phyloP scores from a whole-genome alignment of 2,329 filamentous ascomycete species.

The Akanthomyces uredinophilus region DNA sequence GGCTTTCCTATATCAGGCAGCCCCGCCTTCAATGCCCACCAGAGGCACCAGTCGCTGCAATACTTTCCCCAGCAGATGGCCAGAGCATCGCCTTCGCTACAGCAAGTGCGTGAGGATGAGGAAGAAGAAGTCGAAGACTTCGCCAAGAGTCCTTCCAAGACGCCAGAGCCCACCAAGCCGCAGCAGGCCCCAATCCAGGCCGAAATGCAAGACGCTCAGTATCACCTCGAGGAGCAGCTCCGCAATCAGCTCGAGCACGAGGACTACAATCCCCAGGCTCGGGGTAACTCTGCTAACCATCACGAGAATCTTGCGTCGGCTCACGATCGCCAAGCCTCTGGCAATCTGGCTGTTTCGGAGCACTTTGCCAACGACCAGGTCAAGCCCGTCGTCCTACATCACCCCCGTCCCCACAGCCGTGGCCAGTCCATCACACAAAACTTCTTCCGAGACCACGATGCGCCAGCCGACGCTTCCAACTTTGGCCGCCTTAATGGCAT shows the following conservation, averaged over 20 bases:
- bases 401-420: conserved; percentile 68
- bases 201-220: conserved; percentile 80
- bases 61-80: conserved; percentile 52
- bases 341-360: conserved; percentile 43
- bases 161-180: conserved; percentile 44
- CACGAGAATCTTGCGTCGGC: conserved; percentile 23
- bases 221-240: conserved; percentile 75
- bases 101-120: conserved; percentile 69
- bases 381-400: conserved; percentile 57
- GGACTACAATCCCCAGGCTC: conserved; percentile 63
- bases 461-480: conserved; percentile 33
- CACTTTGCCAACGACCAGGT: conserved; percentile 50
- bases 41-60: conserved; percentile 56
- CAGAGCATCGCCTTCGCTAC: conserved; percentile 56
- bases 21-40: conserved; percentile 42
- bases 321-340: conserved; percentile 41
- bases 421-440: conserved; percentile 67
- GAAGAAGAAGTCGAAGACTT: conserved; percentile 44
- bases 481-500: conserved; percentile 37
- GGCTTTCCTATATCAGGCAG: conserved; percentile 38
- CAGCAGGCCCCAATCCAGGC: conserved; percentile 70
- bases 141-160: conserved; percentile 49
- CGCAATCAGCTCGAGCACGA: conserved; percentile 74
- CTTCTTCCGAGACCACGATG: conserved; percentile 55
- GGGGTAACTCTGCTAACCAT: conserved; percentile 25